Base-by-base conservation (phyloP, 768 basidiomycete species). In the Mycena indigotica region DNA sequence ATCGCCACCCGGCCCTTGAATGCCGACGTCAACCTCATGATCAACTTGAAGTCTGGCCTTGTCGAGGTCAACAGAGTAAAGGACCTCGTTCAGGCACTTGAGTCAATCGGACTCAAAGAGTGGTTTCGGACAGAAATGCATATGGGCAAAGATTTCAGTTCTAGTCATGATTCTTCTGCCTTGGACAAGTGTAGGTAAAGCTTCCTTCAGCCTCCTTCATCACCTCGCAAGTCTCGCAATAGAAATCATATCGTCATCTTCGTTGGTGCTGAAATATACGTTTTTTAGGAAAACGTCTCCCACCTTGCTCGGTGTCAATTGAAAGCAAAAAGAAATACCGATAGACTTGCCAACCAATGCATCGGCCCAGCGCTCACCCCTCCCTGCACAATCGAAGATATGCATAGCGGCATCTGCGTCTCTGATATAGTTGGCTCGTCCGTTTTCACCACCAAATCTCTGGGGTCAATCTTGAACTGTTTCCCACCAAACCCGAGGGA, bases 341-440 rank as follows among this genome's bases (percentile, higher is more conserved):
- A 63, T 29, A 63, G 58, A 70, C 86, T 74, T 57, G 88, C 84
- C 64, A 90, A 75, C 88, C 87, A 89, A 52, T 83, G 75, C 5
- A 70, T 76, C 12, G 76, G 72, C 40, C 77, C 76, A 0, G 62
- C 64, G 38, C 77, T 81, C 21, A 86, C 71, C 21, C 75, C 70
- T 12, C 85, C 85, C 4, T 80, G 71, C 13, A 76, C 76, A 63
- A 92, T 84, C 3, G 87, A 83, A 28, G 85, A 85, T 17, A 76
- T 70, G 66, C 89, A 92, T 8, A n/a, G n/a, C n/a, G n/a, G n/a
- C n/a, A n/a, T n/a, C n/a, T n/a, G n/a, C n/a, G 28, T 48, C 39
- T 75, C 72, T 17, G 84, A 83, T 3, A 73, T 68, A 28, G 79
- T 78, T 58, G 86, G 56, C 50, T 76, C 70, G 8, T 83, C 48